phyloP scores from a whole-genome alignment of 257 asterid genomes.

The Solanum stenotomum region DNA sequence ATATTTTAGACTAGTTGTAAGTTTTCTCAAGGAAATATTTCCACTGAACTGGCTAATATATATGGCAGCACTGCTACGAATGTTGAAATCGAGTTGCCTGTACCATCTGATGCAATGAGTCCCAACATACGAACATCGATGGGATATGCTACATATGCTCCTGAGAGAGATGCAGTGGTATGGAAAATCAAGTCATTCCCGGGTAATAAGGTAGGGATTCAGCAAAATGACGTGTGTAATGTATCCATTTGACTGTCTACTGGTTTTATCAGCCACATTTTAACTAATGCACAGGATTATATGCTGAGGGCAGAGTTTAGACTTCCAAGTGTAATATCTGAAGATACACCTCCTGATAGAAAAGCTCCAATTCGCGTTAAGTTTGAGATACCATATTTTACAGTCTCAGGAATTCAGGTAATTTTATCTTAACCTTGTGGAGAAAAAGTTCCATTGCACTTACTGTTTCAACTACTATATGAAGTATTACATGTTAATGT shows the following conservation, averaged over 20 bases:
- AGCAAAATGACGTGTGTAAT: not conserved
- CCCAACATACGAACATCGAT: conserved; percentile 90
- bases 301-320: conserved; percentile 94
- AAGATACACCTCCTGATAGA: conserved; percentile 76
- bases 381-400: conserved; percentile 97
- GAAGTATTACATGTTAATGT: not conserved
- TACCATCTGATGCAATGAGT: conserved; percentile 90
- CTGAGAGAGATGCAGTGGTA: conserved; percentile 81
- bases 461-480: not conserved
- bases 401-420: conserved; percentile 99
- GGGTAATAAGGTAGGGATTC: conserved; percentile 76
- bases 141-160: conserved; percentile 94
- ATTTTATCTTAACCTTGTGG: not conserved
- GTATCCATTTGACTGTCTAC: not conserved
- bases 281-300: conserved; percentile 51
- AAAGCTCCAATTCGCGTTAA: conserved; percentile 96
- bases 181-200: conserved; percentile 99
- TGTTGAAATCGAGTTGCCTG: conserved; percentile 96
- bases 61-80: conserved; percentile 81
- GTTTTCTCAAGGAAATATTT: not conserved
- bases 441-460: not conserved
- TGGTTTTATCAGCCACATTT: not conserved
- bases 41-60: not conserved
- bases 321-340: conserved; percentile 90
- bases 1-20: not conserved